Evolutionary conservation across 768 basidiomycete genomes (phyloP), one percentile per base, ranked within the genome.

Genomic region (Termitomyces sp.): DNA sequence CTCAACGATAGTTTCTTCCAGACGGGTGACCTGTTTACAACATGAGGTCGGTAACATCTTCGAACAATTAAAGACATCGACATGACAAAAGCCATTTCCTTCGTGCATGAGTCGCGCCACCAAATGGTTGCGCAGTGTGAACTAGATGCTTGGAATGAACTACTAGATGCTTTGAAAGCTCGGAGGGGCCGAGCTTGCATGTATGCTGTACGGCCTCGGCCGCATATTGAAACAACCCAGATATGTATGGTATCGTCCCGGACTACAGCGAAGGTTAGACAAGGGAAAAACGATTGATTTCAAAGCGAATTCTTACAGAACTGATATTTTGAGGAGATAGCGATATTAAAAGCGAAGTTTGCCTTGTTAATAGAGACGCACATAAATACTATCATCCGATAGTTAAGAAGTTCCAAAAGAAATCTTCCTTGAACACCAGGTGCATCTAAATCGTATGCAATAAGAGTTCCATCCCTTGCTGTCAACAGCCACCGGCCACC

Each of bases 401-500:
- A 17, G 17, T 38, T 27, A 9, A 50, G 54, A 41, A 56, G 43
- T 19, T 41, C 12, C 12, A 56, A 46, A 14, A 60, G 51, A 12
- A 53, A 10, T 23, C 32, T 53, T 23, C 46, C 51, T 45, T 41
- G 47, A 25, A 56, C 25, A 42, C 2, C 21, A n/a, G 32, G 27
- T 16, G 45, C 38, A 53, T 60, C 59, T 50, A 60, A 37, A 44
- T 60, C 51, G 41, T 52, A 53, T 6, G 35, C 51, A 25, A 50
- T 23, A 2, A 60, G 21, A 2, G 29, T 37, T 23, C 45, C 50
- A 47, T 53, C 54, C 5, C 37, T 38, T 11, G 31, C 25, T 12
- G 53, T 44, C 9, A 60, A 55, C 32, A 60, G 34, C 54, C 59
- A 60, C 4, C 51, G 43, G 14, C 59, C 59, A 0, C 59, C 54